Base-by-base conservation (phyloP, 306 rosid species). In the Bauhinia variegata region DNA sequence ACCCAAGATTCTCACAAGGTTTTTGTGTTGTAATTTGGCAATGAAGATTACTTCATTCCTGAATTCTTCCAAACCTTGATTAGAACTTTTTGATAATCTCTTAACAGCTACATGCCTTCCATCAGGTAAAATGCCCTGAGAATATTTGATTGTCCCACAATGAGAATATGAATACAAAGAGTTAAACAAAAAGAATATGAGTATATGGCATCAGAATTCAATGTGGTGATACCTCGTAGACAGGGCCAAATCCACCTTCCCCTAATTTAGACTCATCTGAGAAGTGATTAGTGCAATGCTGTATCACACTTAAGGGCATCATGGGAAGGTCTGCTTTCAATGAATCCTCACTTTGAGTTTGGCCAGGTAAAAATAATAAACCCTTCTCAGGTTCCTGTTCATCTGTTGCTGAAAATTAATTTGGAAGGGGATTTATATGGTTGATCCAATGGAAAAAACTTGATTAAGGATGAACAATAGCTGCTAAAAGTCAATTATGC, bases 161-260 rank as follows among this genome's bases (percentile, higher is more conserved):
- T 32, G 10, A 8, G 5, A 46, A 46, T 46, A 14, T 46, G 15
- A 11, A 46, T 11, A 11, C 16, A 46, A 46, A 4, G 10, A 46
- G 16, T 46, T 11, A 11, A 4, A 46, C 5, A 46, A 11, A 46
- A 4, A 46, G 2, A 46, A 11, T 0, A 3, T 46, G 0, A 8
- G 2, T 8, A 36, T 36, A 8, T 17, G 9, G 0, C n/a, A n/a
- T 5, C 12, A 1, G 0, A 19, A 8, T 11, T 30, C 12, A 23
- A 23, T 23, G 28, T 23, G 28, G 11, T 15, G 31, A 41, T 5
- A 80, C 82, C 82, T 76, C 63, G 54, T 68, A 81, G 32, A 81
- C 79, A 11, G 66, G n/a, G 11, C 85, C 85, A 58, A 81, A 81
- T 15, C 85, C 85, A 16, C 85, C 85, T 60, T 76, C 60, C 11